Conservation (phyloP, 192 early-diverging fungal species). For the Coemansia furcata region DNA sequence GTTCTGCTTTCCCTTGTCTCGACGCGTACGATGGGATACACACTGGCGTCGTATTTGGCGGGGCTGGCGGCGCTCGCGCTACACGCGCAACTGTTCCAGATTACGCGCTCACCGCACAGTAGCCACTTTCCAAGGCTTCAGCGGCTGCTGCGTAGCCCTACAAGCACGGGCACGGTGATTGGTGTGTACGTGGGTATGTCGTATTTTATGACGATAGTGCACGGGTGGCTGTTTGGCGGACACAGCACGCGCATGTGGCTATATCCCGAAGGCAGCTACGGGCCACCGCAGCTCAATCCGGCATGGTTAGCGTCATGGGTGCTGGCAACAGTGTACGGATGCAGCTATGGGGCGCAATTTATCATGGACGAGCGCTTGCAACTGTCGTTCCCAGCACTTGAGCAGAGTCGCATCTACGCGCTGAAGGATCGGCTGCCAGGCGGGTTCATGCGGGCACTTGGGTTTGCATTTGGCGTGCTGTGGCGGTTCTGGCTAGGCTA, state of each 20-base stretch:
- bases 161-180: conserved; percentile 12
- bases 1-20: conserved; percentile 28
- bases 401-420: conserved; percentile 45
- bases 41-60: conserved; percentile 23
- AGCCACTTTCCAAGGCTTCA: conserved; percentile 47
- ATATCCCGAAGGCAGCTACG: conserved; percentile 45
- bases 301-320: conserved; percentile 40
- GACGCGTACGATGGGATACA: conserved; percentile 32
- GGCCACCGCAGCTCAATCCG: conserved; percentile 50
- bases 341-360: conserved; percentile 25
- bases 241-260: conserved; percentile 33
- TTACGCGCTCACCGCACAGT: conserved; percentile 36
- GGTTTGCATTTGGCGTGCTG: conserved; percentile 20
- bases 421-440: conserved; percentile 44
- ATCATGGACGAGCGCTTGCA: conserved; percentile 43
- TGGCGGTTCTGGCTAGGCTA: conserved; percentile 45
- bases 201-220: conserved; percentile 28
- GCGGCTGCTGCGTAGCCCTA: conserved; percentile 39
- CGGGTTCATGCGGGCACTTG: conserved; percentile 27
- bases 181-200: conserved; percentile 17
- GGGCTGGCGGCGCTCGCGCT: conserved; percentile 20
- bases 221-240: conserved; percentile 33
- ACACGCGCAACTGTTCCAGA: conserved; percentile 33
- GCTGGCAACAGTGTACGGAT: conserved; percentile 22
- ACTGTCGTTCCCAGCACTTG: conserved; percentile 42